Evolutionary conservation across 2,329 filamentous ascomycete species (phyloP), one percentile per base, ranked within the genome.

Genomic region (Zelopaecilomyces penicillatus): DNA sequence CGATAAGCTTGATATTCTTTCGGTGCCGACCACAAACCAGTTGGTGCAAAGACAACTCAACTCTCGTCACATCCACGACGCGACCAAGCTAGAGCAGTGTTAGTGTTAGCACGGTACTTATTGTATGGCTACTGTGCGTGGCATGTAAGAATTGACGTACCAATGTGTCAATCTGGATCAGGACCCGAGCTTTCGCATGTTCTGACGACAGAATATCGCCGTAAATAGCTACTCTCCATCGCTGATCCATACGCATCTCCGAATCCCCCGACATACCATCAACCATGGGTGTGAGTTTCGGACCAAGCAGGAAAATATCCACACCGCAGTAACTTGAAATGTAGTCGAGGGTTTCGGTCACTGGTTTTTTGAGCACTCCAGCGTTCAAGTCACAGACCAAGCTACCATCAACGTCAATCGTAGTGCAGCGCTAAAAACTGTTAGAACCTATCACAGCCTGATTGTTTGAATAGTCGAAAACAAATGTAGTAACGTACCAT

Each of bases 1-100:
- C 93, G 59, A 98, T 96, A 57, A 93, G 72, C 71, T 97, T 97
- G 70, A 98, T 95, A 64, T 96, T 96, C 72, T 95, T 95, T 55
- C 93, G 80, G 55, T 90, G 91, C 40, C 93, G 86, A 40, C 93
- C 93, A 63, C 90, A 96, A 41, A 97, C 82, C 44, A 96, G 75
- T 46, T 89, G 93, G 63, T 98, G 93, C 61, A 95, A 78, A 28
- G 88, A 87, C 41, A 91, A 70, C 55, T 96, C 90, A 47, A 95
- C 75, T 59, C 86, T 85, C 58, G 89, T 81, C 39, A 76, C 80
- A 63, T 95, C 89, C 43, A 93, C 84, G 46, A 80, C 70, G 52
- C 84, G 80, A 44, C 81, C 80, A 49, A 88, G 81, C 82, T 86
- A 59, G 27, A 12, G 19, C 4, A 30, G 30, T 5, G 49, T 58